Evolutionary conservation across 768 basidiomycete genomes (phyloP).

Genomic region (Suillus alpinus): DNA sequence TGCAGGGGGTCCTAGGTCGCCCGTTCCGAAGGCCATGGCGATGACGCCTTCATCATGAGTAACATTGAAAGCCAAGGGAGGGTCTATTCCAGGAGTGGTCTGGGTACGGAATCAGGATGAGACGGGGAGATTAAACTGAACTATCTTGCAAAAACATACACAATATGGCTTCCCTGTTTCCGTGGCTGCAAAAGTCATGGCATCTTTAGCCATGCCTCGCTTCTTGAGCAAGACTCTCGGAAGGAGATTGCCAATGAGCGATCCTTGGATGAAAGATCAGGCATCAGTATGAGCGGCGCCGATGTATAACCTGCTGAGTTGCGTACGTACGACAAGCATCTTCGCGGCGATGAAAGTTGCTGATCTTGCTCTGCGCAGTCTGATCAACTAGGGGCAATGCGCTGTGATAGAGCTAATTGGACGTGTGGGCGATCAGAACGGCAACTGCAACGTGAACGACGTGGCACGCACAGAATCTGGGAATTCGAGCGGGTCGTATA

Average conservation of each 20-base stretch:
- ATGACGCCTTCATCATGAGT: constrained; percentile 77
- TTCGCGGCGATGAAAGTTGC: constrained; percentile 64
- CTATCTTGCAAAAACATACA: constrained; percentile 38
- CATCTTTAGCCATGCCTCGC: constrained; percentile 46
- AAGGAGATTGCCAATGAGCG: constrained; percentile 73
- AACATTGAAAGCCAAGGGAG: constrained; percentile 75
- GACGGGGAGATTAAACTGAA: constrained; percentile 1
- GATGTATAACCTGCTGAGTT: not conserved
- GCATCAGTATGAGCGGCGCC: not conserved
- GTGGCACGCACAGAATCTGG: constrained; percentile 34
- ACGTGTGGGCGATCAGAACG: constrained; percentile 7
- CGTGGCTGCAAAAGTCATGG: constrained; percentile 56
- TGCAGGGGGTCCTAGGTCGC: constrained; percentile 53
- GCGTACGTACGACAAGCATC: constrained; percentile 68
- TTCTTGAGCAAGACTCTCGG: constrained; percentile 61
- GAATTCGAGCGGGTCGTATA: constrained; percentile 34
- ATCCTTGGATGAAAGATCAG: constrained; percentile 44
- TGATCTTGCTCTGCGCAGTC: constrained; percentile 54
- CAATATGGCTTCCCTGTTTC: constrained; percentile 75
- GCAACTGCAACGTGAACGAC: constrained; percentile 4
- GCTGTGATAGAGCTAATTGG: constrained; percentile 55
- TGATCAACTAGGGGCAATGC: constrained; percentile 59
- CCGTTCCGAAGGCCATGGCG: constrained; percentile 56
- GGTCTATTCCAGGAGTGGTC: constrained; percentile 43
- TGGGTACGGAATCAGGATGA: constrained; percentile 22